These are phyloP conservation scores for Arabidopsis hybrid DNA, from an alignment of 441 rosid genomes.

Conservation along the genomic window DNA sequence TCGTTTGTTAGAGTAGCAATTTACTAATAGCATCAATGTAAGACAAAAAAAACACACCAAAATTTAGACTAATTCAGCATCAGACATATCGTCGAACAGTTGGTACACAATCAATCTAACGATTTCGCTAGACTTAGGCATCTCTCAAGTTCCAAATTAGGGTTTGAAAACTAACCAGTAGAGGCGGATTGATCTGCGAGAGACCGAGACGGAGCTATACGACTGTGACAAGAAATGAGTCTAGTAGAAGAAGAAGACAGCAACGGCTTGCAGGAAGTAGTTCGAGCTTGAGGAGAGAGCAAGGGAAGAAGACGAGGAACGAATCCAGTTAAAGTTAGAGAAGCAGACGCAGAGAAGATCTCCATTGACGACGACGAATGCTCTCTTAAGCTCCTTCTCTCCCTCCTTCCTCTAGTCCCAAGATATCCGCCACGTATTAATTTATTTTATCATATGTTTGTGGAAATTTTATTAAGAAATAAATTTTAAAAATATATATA, in stretches of 20 bases:
- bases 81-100: slow-evolving; percentile 41
- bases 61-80: not conserved
- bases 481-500: too few species aligned
- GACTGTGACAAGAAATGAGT: slow-evolving; percentile 35
- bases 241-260: slow-evolving; percentile 21
- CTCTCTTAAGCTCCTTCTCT: not conserved
- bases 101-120: not conserved
- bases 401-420: slow-evolving; percentile 1
- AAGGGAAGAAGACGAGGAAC: slow-evolving; percentile 41
- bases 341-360: slow-evolving; percentile 36
- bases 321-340: slow-evolving; percentile 35
- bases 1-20: not conserved
- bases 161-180: slow-evolving; percentile 49
- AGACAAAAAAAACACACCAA: not conserved
- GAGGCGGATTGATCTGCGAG: slow-evolving; percentile 51
- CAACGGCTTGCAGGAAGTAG: slow-evolving; percentile 21
- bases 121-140: not conserved
- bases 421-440: slow-evolving; percentile 41
- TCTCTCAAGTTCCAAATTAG: not conserved
- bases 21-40: not conserved
- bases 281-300: slow-evolving; percentile 25
- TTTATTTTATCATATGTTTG: not conserved
- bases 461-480: not conserved
- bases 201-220: slow-evolving; percentile 47
- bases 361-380: slow-evolving; percentile 49